Base-by-base conservation (phyloP, 2,329 filamentous ascomycete genomes). In the Cladosporium cucumerinum region DNA sequence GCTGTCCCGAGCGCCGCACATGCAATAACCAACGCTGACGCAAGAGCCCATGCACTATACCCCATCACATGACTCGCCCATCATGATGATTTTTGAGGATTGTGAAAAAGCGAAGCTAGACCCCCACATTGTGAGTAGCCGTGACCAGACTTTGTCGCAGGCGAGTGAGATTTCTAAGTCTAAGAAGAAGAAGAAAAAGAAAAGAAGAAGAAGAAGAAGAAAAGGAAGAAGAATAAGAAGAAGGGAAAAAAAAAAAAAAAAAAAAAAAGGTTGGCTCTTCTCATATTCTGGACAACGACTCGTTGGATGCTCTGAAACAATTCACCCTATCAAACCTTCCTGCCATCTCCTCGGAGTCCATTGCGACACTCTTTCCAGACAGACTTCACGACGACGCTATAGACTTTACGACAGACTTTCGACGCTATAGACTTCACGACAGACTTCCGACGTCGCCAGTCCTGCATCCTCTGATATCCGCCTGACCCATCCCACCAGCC, bases 261-360 rank as follows among this genome's bases (percentile, higher is more conserved):
- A n/a, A n/a, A n/a, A n/a, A n/a, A n/a, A n/a, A n/a, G n/a, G n/a
- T n/a, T 46, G 39, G 39, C 39, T 46, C 3, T 4, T 10, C 23
- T 21, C 54, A 26, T 14, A 60, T 46, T 36, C 43, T 25, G 43
- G 43, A 34, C 58, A 28, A 43, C 60, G 32, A 62, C 60, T n/a
- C 49, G 43, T 25, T 55, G 60, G 60, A 52, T 23, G 49, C 30
- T 18, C 49, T 62, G 60, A 62, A 62, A 62, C 60, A 28, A 23
- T 49, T 48, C 60, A n/a, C 60, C 16, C 49, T 46, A 4, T 21
- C 30, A 32, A 28, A 26, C 10, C n/a, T 21, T 8, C 39, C 39
- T 46, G 39, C 39, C n/a, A 46, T 46, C n/a, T 46, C 39, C 39
- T 51, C 60, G 49, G 32, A 25, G n/a, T 28, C 26, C 51, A 23